phyloP scores from a whole-genome alignment of 495 filamentous ascomycete species.

The Hypoxylon intermedium region DNA sequence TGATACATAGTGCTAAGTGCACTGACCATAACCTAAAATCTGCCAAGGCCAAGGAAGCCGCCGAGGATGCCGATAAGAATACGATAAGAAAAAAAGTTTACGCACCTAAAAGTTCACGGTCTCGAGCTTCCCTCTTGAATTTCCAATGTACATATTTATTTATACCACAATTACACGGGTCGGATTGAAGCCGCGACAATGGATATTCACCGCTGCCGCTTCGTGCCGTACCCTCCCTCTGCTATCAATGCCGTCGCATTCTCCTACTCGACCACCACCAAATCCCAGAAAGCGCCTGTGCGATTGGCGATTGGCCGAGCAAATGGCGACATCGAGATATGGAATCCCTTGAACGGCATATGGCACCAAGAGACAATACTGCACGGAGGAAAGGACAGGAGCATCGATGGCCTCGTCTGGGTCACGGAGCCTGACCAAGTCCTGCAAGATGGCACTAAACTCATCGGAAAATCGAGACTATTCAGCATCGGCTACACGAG shows the following conservation, averaged over 20 bases:
- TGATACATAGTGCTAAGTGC: too few species aligned
- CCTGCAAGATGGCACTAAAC: slow-evolving; percentile 64
- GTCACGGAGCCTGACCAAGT: slow-evolving; percentile 80
- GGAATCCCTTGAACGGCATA: slow-evolving; percentile 84
- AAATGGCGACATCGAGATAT: slow-evolving; percentile 97
- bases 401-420: slow-evolving; percentile 91
- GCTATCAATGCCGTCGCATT: slow-evolving; percentile 95
- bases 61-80: slow-evolving; percentile 4
- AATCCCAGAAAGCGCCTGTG: slow-evolving; percentile 61
- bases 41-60: not conserved
- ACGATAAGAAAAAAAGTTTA: slow-evolving; percentile 21
- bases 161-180: not conserved
- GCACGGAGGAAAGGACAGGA: slow-evolving; percentile 81
- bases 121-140: too few species aligned
- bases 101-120: not conserved
- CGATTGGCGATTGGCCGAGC: slow-evolving; percentile 89
- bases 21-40: too few species aligned
- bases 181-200: slow-evolving; percentile 56
- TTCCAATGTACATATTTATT: not conserved
- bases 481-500: slow-evolving; percentile 97
- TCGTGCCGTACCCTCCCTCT: slow-evolving; percentile 91
- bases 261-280: slow-evolving; percentile 75
- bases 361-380: slow-evolving; percentile 93
- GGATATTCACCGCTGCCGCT: slow-evolving; percentile 97
- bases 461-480: slow-evolving; percentile 78